A percentile compares a stretch with the other conserved stretches of the same genome.
These are phyloP conservation scores for Gautieria morchelliformis DNA, from an alignment of 768 basidiomycete species.

Conservation along the genomic window DNA sequence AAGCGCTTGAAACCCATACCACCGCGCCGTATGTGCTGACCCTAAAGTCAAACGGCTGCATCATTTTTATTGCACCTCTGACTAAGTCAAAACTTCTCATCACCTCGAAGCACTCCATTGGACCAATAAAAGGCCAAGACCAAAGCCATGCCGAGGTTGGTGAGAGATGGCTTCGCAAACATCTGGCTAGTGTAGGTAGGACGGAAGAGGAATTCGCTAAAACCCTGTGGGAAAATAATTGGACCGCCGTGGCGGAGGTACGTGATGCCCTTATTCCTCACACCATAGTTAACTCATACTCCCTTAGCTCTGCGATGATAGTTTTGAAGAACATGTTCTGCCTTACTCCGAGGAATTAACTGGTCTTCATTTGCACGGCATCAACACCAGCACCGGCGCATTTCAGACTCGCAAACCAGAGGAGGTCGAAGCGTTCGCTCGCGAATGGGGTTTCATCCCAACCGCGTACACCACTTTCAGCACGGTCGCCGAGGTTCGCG, in stretches of 20 bases:
- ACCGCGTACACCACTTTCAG: slow-evolving; percentile 52
- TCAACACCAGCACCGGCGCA: slow-evolving; percentile 58
- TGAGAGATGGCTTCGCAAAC: slow-evolving; percentile 69
- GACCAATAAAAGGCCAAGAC: slow-evolving; percentile 32
- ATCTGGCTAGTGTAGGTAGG: slow-evolving; percentile 50
- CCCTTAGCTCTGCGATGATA: slow-evolving; percentile 89
- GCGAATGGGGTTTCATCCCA: slow-evolving; percentile 84
- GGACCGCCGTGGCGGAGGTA: slow-evolving; percentile 91
- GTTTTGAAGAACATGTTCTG: slow-evolving; percentile 94
- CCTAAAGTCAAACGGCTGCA: slow-evolving; percentile 92
- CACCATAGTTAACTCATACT: not conserved
- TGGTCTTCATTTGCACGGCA: slow-evolving; percentile 87
- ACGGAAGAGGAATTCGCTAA: slow-evolving; percentile 68
- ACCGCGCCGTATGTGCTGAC: slow-evolving; percentile 75
- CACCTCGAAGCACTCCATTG: slow-evolving; percentile 89
- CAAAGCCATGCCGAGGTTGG: slow-evolving; percentile 76
- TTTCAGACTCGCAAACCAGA: slow-evolving; percentile 66
- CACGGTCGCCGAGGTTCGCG: slow-evolving; percentile 55
- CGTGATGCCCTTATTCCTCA: slow-evolving; percentile 13
- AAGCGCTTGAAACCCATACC: slow-evolving; percentile 57
- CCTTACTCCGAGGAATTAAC: slow-evolving; percentile 71
- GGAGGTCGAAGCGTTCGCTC: slow-evolving; percentile 69
- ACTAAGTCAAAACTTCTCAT: slow-evolving; percentile 66
- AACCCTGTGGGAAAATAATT: slow-evolving; percentile 67
- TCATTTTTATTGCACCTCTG: slow-evolving; percentile 89